A percentile compares a stretch with the other conserved stretches of the same genome.
Conservation (phyloP, 2,329 filamentous ascomycete species). For the Penicillium sp. region DNA sequence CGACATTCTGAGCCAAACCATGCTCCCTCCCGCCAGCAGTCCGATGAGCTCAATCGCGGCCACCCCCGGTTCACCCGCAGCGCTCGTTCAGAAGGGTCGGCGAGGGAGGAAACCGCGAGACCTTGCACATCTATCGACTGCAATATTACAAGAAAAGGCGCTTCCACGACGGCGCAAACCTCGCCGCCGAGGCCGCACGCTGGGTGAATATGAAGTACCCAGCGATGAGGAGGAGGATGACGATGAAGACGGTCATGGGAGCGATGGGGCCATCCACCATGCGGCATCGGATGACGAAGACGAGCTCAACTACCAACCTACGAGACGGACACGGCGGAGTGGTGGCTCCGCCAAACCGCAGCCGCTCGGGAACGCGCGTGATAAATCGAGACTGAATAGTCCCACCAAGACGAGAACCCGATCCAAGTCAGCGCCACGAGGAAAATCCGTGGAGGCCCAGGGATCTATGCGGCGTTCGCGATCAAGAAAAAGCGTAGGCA, state of each 20-base stretch:
- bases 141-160: conserved; percentile 31
- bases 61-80: conserved; percentile 7
- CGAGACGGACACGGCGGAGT: conserved; percentile 14
- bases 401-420: conserved; percentile 14
- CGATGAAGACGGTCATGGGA: background rate
- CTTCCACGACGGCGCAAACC: conserved; percentile 31
- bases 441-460: conserved; percentile 3
- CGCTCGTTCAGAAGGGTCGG: background rate
- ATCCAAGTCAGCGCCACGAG: conserved; percentile 5
- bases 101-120: conserved; percentile 6
- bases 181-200: conserved; percentile 15
- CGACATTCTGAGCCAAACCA: conserved; percentile 30
- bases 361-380: conserved; percentile 14
- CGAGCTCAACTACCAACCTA: conserved; percentile 29
- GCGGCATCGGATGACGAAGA: conserved; percentile 30
- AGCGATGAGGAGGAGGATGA: conserved; percentile 15
- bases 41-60: conserved; percentile 13
- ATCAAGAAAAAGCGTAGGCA: conserved; percentile 8
- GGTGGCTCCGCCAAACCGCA: conserved; percentile 16
- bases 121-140: conserved; percentile 26
- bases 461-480: conserved; percentile 10
- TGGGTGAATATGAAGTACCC: conserved; percentile 17
- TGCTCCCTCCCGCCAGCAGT: conserved; percentile 36
- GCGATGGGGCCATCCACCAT: conserved; percentile 19
- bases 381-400: conserved; percentile 11